Base-by-base conservation (phyloP, 2,329 filamentous ascomycete genomes). In the Beauveria varroae region DNA sequence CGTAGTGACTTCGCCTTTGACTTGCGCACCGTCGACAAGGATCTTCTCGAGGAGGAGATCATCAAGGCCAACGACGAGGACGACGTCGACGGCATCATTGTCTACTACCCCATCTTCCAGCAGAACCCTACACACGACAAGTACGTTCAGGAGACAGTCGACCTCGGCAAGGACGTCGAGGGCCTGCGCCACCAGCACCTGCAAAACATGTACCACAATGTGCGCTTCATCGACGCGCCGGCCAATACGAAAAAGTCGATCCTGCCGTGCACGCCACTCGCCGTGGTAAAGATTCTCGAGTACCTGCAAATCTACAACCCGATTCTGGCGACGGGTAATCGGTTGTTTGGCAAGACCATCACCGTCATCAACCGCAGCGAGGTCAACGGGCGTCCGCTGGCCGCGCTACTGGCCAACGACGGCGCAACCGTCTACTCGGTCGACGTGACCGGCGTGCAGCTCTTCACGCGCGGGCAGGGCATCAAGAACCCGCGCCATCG, bases 161-260 rank as follows among this genome's bases (percentile, higher is more conserved):
- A 91, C 61, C 83, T 96, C 49, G 78, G 84, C 74, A 98, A 99
- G 76, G 95, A 99, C 70, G 93, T 99, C 66, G 95, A 99, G 76
- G 95, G 95, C 41, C 85, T 99, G 62, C 91, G 89, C 68, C 93
- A 97, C 76, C 88, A 87, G 72, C 93, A 98, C 78, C 89, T 98
- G 71, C 93, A 93, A 84, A 99, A 99, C 83, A 97, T 99, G 93
- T 99, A 98, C 78, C 90, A 97, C 80, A 99, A 99, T 78, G 86
- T 96, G 69, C 91, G 95, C 66, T 98, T 93, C 79, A 82, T 99
- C 61, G 95, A 99, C 75, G 79, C 86, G 26, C 88, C 88, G 5
- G 75, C 81, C 49, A 90, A 91, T 74, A 81, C 79, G 62, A 90
- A 91, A 74, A 98, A 99, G 79, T 96, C 89, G 54, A 91, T 98